A percentile compares a stretch with the other conserved stretches of the same genome.
Conservation (phyloP, 179 eudicot genomes). For the Silene vulgaris region DNA sequence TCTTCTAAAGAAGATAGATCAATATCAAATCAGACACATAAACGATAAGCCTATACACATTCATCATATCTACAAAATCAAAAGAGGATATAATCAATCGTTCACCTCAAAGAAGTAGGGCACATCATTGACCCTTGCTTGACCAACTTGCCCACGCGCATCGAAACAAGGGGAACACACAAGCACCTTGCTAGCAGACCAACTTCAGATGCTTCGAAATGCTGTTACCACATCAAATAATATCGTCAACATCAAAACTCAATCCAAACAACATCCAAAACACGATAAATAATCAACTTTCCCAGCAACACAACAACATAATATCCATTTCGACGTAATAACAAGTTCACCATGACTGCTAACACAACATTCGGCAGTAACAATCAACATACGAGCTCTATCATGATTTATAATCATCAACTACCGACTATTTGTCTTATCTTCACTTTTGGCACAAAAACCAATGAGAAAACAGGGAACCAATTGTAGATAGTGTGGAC, state of each 20-base stretch:
- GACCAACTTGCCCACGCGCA: constrained; percentile 82
- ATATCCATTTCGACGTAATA: not conserved
- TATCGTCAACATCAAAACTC: not conserved
- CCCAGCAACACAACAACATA: not conserved
- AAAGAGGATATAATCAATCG: not conserved
- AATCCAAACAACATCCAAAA: not conserved
- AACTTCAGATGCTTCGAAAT: constrained; percentile 87
- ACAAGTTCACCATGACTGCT: not conserved
- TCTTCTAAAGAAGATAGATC: not conserved
- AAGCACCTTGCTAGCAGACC: constrained; percentile 84
- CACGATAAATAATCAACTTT: no score
- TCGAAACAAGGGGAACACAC: constrained; percentile 81
- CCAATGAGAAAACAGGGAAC: no score
- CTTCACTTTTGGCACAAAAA: no score
- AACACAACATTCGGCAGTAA: not conserved
- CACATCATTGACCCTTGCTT: constrained; percentile 67
- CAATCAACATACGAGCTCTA: not conserved
- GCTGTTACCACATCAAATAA: constrained; percentile 35
- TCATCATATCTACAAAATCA: not conserved
- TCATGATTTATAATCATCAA: not conserved
- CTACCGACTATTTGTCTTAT: no score
- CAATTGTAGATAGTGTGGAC: no score
- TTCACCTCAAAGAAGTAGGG: constrained; percentile 72
- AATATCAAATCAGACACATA: not conserved
- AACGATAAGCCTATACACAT: not conserved